phyloP scores from a whole-genome alignment of 768 basidiomycete genomes.

The Hygrocybe coccinea region DNA sequence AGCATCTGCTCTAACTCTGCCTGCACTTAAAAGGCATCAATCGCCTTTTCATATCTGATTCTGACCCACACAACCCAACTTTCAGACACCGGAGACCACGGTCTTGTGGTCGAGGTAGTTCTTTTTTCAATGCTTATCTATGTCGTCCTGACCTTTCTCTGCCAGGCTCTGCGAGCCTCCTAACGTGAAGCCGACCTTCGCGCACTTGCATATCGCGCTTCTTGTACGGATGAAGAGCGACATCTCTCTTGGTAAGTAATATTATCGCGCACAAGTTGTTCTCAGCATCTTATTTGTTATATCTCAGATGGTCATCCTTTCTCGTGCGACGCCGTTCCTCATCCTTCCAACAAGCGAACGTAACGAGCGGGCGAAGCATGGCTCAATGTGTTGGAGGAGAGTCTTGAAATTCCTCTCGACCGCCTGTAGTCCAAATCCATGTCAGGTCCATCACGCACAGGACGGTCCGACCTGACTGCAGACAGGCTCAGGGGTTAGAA shows the following conservation, averaged over 20 bases:
- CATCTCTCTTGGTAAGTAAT: conserved; percentile 48
- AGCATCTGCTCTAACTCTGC: not conserved
- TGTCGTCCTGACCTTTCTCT: not conserved
- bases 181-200: conserved; percentile 52
- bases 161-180: conserved; percentile 38
- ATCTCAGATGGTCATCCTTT: conserved; percentile 28
- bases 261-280: not conserved
- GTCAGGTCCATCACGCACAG: too few relatives aligned
- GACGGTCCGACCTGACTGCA: too few relatives aligned
- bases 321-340: conserved; percentile 52
- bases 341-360: conserved; percentile 66
- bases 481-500: too few relatives aligned
- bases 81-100: not conserved
- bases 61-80: conserved; percentile 1
- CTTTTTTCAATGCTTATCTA: not conserved
- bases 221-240: conserved; percentile 54
- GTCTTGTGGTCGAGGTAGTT: conserved; percentile 10
- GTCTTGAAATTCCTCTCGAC: conserved; percentile 1
- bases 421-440: too few relatives aligned
- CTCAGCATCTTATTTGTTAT: conserved; percentile 8
- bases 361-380: conserved; percentile 71
- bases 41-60: not conserved
- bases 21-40: not conserved
- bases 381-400: conserved; percentile 61
- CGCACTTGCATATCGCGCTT: conserved; percentile 71